These are phyloP conservation scores for Cylindrotheca closterium DNA, from an alignment of 108 stramenopile species.

Conservation along the genomic window DNA sequence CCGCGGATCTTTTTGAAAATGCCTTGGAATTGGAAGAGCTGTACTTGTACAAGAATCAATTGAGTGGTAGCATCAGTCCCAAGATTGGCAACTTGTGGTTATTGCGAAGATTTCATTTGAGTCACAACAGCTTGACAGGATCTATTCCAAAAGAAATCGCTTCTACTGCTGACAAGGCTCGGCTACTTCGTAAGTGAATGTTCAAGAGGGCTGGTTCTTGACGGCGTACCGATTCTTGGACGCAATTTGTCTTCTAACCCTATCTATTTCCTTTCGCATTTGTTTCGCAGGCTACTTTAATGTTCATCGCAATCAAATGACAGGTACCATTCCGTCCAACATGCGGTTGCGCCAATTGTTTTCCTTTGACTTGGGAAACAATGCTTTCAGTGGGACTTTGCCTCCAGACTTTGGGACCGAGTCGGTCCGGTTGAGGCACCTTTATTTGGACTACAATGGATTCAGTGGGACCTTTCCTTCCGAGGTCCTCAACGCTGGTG, in stretches of 20 bases:
- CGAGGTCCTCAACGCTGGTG: constrained; percentile 23
- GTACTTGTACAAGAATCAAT: constrained; percentile 30
- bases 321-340: constrained; percentile 32
- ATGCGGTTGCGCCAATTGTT: constrained; percentile 25
- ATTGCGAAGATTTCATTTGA: constrained; percentile 24
- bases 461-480: constrained; percentile 42
- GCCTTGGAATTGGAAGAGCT: constrained; percentile 18
- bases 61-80: constrained; percentile 19
- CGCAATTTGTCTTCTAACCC: constrained; percentile 1
- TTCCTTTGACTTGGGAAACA: constrained; percentile 42
- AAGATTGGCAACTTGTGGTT: constrained; percentile 7
- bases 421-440: constrained; percentile 11
- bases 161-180: constrained; percentile 8
- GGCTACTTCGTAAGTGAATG: constrained; percentile 10
- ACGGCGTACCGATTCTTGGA: too few relatives aligned
- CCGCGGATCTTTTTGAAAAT: constrained; percentile 16
- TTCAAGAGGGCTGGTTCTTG: too few relatives aligned
- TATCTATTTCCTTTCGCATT: neutral
- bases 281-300: too few relatives aligned
- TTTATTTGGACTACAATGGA: constrained; percentile 46
- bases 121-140: constrained; percentile 38
- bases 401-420: constrained; percentile 14
- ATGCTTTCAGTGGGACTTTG: constrained; percentile 34
- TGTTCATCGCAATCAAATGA: too few relatives aligned
- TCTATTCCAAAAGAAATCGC: constrained; percentile 27